Evolutionary conservation across 345 rosid genomes (phyloP).

Genomic region (Eutrema yunnanense): DNA sequence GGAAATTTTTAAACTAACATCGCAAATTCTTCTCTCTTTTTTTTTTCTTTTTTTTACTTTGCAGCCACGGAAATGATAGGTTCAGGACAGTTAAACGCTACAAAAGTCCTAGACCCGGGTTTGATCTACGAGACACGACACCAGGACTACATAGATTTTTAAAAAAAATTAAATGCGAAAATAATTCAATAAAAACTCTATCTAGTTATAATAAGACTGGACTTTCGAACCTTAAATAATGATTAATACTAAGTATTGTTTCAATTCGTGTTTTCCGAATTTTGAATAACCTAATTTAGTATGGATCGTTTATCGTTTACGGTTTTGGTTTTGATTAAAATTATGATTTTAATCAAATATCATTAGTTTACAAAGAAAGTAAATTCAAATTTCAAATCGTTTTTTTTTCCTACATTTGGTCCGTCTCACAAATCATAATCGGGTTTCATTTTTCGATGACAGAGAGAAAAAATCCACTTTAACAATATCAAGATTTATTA

Average conservation of each 20-base stretch:
- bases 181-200: neutral
- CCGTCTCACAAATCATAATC: no score
- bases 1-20: no score
- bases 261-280: neutral
- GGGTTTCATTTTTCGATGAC: no score
- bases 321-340: neutral
- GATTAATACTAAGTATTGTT: neutral
- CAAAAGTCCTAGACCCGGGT: constrained; percentile 35
- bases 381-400: no score
- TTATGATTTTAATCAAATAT: no score
- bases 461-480: no score
- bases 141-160: constrained; percentile 32
- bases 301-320: neutral
- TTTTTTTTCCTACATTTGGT: no score
- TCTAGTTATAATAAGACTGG: neutral
- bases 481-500: no score
- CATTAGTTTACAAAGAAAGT: no score
- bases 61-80: constrained; percentile 15
- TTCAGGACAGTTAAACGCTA: constrained; percentile 47
- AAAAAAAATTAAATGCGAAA: no score
- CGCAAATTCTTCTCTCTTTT: no score
- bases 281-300: neutral
- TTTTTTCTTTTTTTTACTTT: neutral
- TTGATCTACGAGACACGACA: constrained; percentile 27
- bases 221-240: neutral